phyloP scores from a whole-genome alignment of 2,329 filamentous ascomycete genomes.

The Colletotrichum tropicale region DNA sequence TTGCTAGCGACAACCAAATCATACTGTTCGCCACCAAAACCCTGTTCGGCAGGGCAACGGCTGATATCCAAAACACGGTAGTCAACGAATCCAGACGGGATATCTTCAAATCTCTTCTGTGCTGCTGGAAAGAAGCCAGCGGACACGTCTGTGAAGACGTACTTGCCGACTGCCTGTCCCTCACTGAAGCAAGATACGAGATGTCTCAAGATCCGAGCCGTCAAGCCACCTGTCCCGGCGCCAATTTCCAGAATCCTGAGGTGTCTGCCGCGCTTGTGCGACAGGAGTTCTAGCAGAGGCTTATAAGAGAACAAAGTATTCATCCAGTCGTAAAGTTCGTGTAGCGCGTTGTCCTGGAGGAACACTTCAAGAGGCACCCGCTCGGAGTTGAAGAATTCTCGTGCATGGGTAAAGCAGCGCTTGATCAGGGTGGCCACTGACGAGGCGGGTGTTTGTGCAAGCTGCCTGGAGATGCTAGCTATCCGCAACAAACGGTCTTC shows the following conservation, averaged over 20 bases:
- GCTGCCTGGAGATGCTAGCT: background rate
- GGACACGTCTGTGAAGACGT: constrained; percentile 29
- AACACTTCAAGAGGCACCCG: background rate
- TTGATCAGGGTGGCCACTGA: background rate
- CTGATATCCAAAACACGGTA: constrained; percentile 27
- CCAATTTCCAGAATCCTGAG: constrained; percentile 36
- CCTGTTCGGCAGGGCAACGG: constrained; percentile 31
- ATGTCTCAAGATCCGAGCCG: background rate
- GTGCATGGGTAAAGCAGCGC: background rate
- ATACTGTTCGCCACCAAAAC: constrained; percentile 31
- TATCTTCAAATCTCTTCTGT: background rate
- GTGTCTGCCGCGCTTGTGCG: constrained; percentile 11
- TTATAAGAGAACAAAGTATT: constrained; percentile 2
- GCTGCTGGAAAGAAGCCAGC: constrained; percentile 25
- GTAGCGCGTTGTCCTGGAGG: background rate
- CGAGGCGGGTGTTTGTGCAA: background rate
- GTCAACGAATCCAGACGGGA: background rate
- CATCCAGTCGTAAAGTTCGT: constrained; percentile 14
- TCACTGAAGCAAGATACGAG: constrained; percentile 10
- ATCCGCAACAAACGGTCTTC: background rate
- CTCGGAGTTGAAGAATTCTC: background rate
- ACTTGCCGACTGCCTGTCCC: constrained; percentile 13
- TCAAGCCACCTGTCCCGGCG: constrained; percentile 9
- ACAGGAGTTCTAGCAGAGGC: background rate
- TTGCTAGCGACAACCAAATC: constrained; percentile 44